Evolutionary conservation across 768 basidiomycete species (phyloP).

Genomic region (Gymnopilus junonius): DNA sequence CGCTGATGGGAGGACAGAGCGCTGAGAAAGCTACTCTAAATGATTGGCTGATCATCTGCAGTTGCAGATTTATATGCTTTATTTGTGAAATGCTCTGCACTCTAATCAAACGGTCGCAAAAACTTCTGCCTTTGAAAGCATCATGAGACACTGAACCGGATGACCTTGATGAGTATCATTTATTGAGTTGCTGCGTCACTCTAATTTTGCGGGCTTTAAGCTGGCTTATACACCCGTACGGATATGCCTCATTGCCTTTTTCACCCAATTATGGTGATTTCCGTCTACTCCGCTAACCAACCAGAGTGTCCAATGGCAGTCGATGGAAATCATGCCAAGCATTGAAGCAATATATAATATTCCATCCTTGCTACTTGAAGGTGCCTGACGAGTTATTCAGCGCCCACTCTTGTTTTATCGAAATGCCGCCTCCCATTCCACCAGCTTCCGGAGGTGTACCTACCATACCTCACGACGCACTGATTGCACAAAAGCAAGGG

Average conservation of each 20-base stretch:
- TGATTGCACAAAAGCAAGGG: constrained; percentile 22
- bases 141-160: neutral
- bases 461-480: constrained; percentile 22
- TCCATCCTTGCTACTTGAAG: too few relatives aligned
- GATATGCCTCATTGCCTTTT: neutral
- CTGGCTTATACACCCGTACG: neutral
- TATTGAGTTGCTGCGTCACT: neutral
- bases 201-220: neutral
- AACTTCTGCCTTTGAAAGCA: neutral
- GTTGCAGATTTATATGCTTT: too few relatives aligned
- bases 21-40: too few relatives aligned
- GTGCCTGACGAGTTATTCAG: too few relatives aligned
- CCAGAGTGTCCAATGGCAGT: too few relatives aligned
- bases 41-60: too few relatives aligned
- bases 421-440: neutral
- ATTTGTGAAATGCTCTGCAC: too few relatives aligned
- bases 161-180: neutral
- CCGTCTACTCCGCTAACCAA: too few relatives aligned
- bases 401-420: neutral
- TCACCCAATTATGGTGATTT: too few relatives aligned
- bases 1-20: too few relatives aligned
- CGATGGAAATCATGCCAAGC: too few relatives aligned
- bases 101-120: too few relatives aligned
- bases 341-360: neutral
- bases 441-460: constrained; percentile 2